Conservation (phyloP, 169 alveolate genomes). For the Plasmodium berghei region DNA sequence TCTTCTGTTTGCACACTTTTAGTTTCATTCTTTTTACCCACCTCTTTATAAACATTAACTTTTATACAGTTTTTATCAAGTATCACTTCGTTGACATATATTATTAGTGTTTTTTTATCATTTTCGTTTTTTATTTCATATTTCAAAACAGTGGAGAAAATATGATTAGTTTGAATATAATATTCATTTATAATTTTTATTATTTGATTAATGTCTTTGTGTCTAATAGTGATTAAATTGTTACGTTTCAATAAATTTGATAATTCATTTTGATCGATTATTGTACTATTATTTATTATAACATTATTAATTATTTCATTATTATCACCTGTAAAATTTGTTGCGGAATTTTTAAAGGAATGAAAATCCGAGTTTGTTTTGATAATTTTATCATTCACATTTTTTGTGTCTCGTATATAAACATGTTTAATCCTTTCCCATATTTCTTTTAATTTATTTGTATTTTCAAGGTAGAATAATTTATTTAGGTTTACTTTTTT, state of each 20-base stretch:
- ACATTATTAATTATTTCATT: conserved; percentile 39
- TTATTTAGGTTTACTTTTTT: conserved; percentile 8
- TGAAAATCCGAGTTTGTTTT: no score
- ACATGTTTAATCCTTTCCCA: conserved; percentile 10
- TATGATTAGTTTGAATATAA: conserved; percentile 3
- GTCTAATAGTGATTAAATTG: conserved; percentile 18
- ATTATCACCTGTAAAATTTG: neutral
- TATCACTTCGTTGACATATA: conserved; percentile 45
- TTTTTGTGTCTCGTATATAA: neutral
- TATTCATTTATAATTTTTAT: conserved; percentile 50
- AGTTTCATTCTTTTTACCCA: neutral
- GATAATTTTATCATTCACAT: no score
- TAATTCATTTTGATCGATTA: conserved; percentile 19
- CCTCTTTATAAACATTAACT: conserved; percentile 16
- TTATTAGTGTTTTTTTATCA: conserved; percentile 7
- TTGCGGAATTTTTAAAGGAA: no score
- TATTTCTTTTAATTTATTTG: conserved; percentile 50
- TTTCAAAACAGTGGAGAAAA: conserved; percentile 46
- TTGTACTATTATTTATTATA: conserved; percentile 41
- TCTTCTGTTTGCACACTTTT: neutral
- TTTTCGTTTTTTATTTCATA: conserved; percentile 31
- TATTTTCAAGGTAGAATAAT: conserved; percentile 30
- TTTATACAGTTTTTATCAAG: conserved; percentile 24
- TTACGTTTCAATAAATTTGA: conserved; percentile 10
- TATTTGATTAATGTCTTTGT: conserved; percentile 55